Conservation (phyloP, 2,329 filamentous ascomycete species). For the Penicillium capsulatum region DNA sequence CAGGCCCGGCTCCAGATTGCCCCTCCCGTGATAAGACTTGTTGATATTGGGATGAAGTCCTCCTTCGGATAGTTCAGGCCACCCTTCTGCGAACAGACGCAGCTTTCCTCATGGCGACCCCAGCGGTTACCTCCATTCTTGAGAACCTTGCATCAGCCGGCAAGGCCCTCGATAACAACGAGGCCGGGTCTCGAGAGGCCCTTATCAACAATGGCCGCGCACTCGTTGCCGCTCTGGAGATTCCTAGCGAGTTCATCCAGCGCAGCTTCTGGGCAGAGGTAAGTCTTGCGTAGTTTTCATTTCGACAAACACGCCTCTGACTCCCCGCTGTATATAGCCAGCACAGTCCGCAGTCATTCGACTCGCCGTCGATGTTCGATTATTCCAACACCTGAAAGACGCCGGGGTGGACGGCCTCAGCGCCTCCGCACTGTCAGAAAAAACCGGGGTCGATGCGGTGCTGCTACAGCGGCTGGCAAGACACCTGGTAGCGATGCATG, state of each 20-base stretch:
- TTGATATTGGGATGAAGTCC: no score
- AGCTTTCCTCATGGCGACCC: no score
- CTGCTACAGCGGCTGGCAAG: slow-evolving; percentile 33
- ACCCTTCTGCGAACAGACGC: no score
- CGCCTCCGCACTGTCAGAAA: slow-evolving; percentile 25
- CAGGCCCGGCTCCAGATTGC: no score
- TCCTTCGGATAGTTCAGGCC: no score
- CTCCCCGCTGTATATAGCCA: slow-evolving; percentile 7
- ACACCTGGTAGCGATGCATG: slow-evolving; percentile 40
- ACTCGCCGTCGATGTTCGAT: slow-evolving; percentile 33
- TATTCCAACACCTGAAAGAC: slow-evolving; percentile 34
- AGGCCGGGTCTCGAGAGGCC: slow-evolving; percentile 35
- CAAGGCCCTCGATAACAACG: slow-evolving; percentile 29
- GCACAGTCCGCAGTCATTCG: slow-evolving; percentile 37
- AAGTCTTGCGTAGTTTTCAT: slow-evolving; percentile 4
- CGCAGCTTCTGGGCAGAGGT: slow-evolving; percentile 42
- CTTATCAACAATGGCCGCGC: slow-evolving; percentile 37
- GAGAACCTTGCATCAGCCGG: slow-evolving; percentile 21
- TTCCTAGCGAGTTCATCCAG: slow-evolving; percentile 36
- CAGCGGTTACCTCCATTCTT: slow-evolving; percentile 6
- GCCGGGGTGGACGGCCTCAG: slow-evolving; percentile 24
- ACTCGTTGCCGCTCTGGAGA: slow-evolving; percentile 34
- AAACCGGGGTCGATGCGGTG: slow-evolving; percentile 26
- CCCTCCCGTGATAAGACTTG: no score
- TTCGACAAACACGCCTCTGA: not conserved